These are phyloP conservation scores for Fraxinus platypoda DNA, from an alignment of 305 asterid genomes.

Conservation along the genomic window DNA sequence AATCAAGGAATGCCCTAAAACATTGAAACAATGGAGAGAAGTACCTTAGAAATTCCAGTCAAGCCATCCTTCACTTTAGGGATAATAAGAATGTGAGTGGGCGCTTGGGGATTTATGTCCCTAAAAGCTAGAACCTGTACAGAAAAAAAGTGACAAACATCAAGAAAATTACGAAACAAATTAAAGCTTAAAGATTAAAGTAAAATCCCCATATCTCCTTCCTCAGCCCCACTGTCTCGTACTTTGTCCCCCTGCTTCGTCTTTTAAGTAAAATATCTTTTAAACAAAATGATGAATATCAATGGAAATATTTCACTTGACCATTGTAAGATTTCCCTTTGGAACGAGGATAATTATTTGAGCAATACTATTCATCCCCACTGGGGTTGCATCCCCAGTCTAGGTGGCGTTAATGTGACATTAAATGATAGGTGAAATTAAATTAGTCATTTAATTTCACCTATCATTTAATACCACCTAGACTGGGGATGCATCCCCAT, in stretches of 20 bases:
- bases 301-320: not conserved
- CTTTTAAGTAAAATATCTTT: not conserved
- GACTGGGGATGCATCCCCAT: too few relatives aligned
- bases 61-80: constrained; percentile 79
- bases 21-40: not conserved
- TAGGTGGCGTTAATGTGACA: too few relatives aligned
- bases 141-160: not conserved
- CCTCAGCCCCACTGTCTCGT: not conserved
- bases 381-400: too few relatives aligned
- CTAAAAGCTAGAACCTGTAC: constrained; percentile 89
- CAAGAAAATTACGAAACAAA: not conserved
- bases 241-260: not conserved
- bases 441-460: too few relatives aligned
- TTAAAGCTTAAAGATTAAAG: too few relatives aligned
- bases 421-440: too few relatives aligned
- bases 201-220: not conserved
- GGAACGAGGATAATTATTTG: not conserved
- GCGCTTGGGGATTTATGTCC: constrained; percentile 85
- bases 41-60: constrained; percentile 62
- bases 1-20: not conserved
- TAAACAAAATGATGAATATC: not conserved
- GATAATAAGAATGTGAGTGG: constrained; percentile 71
- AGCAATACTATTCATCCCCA: too few relatives aligned
- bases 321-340: not conserved
- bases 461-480: too few relatives aligned